phyloP scores from a whole-genome alignment of 164 flowering plant species.

The Piper longum region DNA sequence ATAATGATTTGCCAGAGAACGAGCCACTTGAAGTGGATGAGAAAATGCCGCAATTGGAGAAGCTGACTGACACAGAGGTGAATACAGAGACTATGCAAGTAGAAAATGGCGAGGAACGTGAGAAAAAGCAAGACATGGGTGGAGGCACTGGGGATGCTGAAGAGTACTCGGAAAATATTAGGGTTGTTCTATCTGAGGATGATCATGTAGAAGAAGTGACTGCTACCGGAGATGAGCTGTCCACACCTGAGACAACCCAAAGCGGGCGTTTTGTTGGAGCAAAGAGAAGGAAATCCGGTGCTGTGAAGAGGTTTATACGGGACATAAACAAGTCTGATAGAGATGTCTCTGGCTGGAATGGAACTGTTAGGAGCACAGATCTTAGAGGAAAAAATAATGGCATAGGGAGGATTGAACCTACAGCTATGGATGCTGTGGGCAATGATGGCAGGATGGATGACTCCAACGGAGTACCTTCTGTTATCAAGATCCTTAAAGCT shows the following conservation, averaged over 20 bases:
- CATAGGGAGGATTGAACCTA: constrained; percentile 15
- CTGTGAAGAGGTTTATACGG: constrained; percentile 62
- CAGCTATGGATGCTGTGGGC: constrained; percentile 5
- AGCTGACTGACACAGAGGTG: constrained; percentile 5
- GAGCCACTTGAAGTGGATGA: constrained; percentile 5
- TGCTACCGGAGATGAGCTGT: constrained; percentile 11
- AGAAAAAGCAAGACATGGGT: constrained; percentile 8
- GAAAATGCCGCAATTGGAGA: constrained; percentile 12
- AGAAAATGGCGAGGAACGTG: not conserved
- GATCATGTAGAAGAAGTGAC: constrained; percentile 16
- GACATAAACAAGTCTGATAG: constrained; percentile 19
- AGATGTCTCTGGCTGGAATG: constrained; percentile 13
- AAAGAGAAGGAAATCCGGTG: constrained; percentile 70
- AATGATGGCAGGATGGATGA: constrained; percentile 18
- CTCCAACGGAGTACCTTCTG: constrained; percentile 15
- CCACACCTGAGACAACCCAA: constrained; percentile 17
- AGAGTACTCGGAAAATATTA: constrained; percentile 14
- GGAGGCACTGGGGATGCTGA: constrained; percentile 30
- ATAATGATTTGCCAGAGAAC: not conserved
- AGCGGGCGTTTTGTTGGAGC: constrained; percentile 51
- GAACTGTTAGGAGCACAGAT: constrained; percentile 4
- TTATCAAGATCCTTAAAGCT: constrained; percentile 63
- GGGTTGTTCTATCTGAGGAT: constrained; percentile 21
- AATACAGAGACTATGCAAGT: not conserved
- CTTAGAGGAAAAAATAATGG: constrained; percentile 12